Evolutionary conservation across 805 yeast genomes (phyloP).

Genomic region (Wickerhamiella bombiphila): DNA sequence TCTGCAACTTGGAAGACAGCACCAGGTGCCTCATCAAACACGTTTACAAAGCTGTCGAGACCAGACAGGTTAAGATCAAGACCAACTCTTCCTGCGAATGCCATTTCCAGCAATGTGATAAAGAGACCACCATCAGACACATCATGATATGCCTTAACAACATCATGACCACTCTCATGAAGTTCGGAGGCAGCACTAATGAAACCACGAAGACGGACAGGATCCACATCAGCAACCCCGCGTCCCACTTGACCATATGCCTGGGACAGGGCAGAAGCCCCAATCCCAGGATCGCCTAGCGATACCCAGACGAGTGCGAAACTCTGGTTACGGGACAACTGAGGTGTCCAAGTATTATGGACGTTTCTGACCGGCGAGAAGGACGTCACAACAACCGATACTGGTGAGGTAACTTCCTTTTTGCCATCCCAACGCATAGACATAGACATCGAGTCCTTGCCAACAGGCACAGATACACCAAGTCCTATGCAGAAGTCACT

Average conservation of each 20-base stretch:
- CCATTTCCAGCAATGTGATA: slow-evolving; percentile 82
- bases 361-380: slow-evolving; percentile 79
- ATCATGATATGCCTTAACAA: slow-evolving; percentile 84
- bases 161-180: slow-evolving; percentile 39
- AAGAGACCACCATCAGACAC: slow-evolving; percentile 93
- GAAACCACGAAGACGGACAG: slow-evolving; percentile 48
- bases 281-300: slow-evolving; percentile 45
- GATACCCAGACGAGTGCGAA: slow-evolving; percentile 74
- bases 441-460: slow-evolving; percentile 99
- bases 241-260: slow-evolving; percentile 81
- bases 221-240: slow-evolving; percentile 65
- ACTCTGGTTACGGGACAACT: slow-evolving; percentile 39
- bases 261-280: slow-evolving; percentile 92
- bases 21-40: slow-evolving; percentile 91
- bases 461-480: slow-evolving; percentile 90
- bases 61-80: slow-evolving; percentile 40
- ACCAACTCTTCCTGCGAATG: slow-evolving; percentile 89
- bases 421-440: slow-evolving; percentile 75
- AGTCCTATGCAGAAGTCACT: slow-evolving; percentile 92
- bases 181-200: slow-evolving; percentile 53
- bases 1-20: slow-evolving; percentile 82
- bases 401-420: slow-evolving; percentile 89
- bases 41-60: slow-evolving; percentile 24
- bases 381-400: slow-evolving; percentile 80
- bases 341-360: slow-evolving; percentile 90